A percentile compares a stretch with the other conserved stretches of the same genome.
phyloP scores from a whole-genome alignment of 2,329 filamentous ascomycete genomes.

The Penicillium brasilianum region DNA sequence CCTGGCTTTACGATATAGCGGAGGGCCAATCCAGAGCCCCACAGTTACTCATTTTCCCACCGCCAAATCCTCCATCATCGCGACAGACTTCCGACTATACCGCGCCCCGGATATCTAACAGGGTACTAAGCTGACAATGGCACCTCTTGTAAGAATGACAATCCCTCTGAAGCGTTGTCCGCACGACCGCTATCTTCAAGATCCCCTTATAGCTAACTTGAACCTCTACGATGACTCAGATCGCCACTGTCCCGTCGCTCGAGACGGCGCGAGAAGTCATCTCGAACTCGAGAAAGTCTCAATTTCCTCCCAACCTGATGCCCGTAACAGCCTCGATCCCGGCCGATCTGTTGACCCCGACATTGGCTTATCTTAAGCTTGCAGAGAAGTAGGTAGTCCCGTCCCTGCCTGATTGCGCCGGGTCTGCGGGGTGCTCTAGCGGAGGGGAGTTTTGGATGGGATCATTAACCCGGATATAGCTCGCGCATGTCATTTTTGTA shows the following conservation, averaged over 20 bases:
- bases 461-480: slow-evolving; percentile 33
- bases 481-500: slow-evolving; percentile 90
- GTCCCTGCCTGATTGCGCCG: not conserved
- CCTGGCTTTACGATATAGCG: not conserved
- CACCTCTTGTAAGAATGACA: slow-evolving; percentile 33
- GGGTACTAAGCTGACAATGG: slow-evolving; percentile 30
- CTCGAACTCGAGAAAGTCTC: slow-evolving; percentile 54
- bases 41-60: slow-evolving; percentile 33
- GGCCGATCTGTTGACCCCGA: slow-evolving; percentile 91
- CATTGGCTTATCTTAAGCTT: slow-evolving; percentile 92
- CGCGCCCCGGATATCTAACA: slow-evolving; percentile 6
- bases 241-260: slow-evolving; percentile 64
- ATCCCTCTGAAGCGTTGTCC: not conserved
- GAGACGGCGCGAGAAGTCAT: slow-evolving; percentile 64
- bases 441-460: slow-evolving; percentile 11
- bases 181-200: not conserved
- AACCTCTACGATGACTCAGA: slow-evolving; percentile 40
- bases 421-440: slow-evolving; percentile 5
- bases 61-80: slow-evolving; percentile 25
- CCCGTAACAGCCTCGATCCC: slow-evolving; percentile 83
- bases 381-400: slow-evolving; percentile 66
- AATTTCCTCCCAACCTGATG: slow-evolving; percentile 74
- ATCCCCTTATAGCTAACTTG: slow-evolving; percentile 8
- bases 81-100: not conserved
- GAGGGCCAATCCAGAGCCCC: slow-evolving; percentile 19